phyloP scores from a whole-genome alignment of 2,329 filamentous ascomycete genomes.

The Cordyceps farinosa region DNA sequence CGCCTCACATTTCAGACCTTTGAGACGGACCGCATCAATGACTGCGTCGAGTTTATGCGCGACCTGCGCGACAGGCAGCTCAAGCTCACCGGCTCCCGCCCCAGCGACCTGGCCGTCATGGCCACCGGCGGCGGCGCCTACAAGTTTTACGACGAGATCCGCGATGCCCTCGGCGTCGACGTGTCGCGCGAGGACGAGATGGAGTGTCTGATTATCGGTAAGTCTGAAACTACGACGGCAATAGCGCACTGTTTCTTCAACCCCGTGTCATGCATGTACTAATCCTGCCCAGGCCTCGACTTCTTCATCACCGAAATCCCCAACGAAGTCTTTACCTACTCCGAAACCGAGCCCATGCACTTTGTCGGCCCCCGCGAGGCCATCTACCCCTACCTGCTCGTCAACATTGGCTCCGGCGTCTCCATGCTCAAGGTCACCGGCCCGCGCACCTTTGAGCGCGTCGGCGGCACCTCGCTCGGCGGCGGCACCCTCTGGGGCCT shows the following conservation, averaged over 20 bases:
- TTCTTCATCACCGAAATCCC: constrained; percentile 99
- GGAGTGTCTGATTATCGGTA: constrained; percentile 95
- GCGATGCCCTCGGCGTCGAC: constrained; percentile 77
- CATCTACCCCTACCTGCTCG: constrained; percentile 93
- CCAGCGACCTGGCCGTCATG: constrained; percentile 80
- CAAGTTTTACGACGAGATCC: constrained; percentile 93
- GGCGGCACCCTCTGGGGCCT: constrained; percentile 98
- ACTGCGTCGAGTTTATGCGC: constrained; percentile 89
- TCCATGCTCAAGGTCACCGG: constrained; percentile 97
- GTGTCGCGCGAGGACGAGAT: constrained; percentile 95
- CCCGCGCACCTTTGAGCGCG: constrained; percentile 79
- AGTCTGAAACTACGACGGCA: constrained; percentile 21
- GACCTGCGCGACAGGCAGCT: constrained; percentile 80
- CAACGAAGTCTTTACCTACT: constrained; percentile 94
- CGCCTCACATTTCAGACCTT: constrained; percentile 94
- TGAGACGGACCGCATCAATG: constrained; percentile 90
- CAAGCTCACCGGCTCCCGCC: constrained; percentile 66
- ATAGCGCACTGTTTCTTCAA: too few relatives aligned
- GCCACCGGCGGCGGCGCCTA: constrained; percentile 94
- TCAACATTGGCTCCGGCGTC: constrained; percentile 97
- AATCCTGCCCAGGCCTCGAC: constrained; percentile 65
- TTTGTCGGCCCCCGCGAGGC: constrained; percentile 74
- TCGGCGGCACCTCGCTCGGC: constrained; percentile 90
- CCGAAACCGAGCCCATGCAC: constrained; percentile 83
- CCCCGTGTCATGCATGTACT: neutral